Conservation (phyloP, 352 stramenopile species). For the Phytophthora chlamydospora region DNA sequence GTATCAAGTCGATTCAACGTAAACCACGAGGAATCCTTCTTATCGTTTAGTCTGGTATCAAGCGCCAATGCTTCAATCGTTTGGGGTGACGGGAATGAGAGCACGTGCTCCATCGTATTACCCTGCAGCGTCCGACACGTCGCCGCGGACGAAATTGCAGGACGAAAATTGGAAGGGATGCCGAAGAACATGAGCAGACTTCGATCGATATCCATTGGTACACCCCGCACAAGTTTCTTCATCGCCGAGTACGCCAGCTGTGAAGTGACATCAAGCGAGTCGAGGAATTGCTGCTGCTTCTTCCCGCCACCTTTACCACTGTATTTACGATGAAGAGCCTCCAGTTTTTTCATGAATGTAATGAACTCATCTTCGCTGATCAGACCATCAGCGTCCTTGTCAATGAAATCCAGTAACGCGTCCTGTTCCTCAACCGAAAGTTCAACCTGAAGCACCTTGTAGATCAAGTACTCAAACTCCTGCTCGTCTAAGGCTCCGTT, state of each 20-base stretch:
- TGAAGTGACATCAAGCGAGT: conserved; percentile 48
- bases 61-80: conserved; percentile 59
- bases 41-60: conserved; percentile 35
- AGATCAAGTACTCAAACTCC: conserved; percentile 80
- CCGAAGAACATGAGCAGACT: conserved; percentile 79
- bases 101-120: conserved; percentile 71
- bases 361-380: conserved; percentile 81
- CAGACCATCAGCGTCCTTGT: conserved; percentile 61
- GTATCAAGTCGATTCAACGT: conserved; percentile 32
- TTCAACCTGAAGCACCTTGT: conserved; percentile 77
- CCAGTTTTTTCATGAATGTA: conserved; percentile 73
- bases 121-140: conserved; percentile 52
- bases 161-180: conserved; percentile 80
- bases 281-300: conserved; percentile 45
- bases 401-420: conserved; percentile 71
- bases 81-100: conserved; percentile 77
- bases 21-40: conserved; percentile 40
- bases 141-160: conserved; percentile 62
- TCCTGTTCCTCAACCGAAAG: conserved; percentile 77
- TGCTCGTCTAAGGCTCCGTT: conserved; percentile 71
- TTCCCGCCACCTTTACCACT: conserved; percentile 33
- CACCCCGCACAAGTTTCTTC: conserved; percentile 78
- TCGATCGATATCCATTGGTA: conserved; percentile 67
- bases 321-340: conserved; percentile 51
- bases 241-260: conserved; percentile 67